Base-by-base conservation (phyloP, 768 basidiomycete genomes). In the Lepiota venenata region DNA sequence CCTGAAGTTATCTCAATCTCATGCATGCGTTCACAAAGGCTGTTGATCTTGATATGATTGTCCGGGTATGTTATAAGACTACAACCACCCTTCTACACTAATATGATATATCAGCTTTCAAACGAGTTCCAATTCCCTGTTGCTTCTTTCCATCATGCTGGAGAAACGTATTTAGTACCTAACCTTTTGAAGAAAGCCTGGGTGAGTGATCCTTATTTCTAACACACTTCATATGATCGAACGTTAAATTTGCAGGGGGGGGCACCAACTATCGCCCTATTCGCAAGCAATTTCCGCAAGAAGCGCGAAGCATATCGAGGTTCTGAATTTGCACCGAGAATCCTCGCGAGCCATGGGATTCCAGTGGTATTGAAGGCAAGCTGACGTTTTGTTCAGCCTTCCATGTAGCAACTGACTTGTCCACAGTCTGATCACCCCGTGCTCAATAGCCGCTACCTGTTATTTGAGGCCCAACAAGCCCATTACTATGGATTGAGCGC, bases 121-220 rank as follows among this genome's bases (percentile, higher is more conserved):
- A 89, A 92, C 66, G 90, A 93, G 58, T 93, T 91, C 73, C 72
- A 88, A 56, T 89, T 89, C 69, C 80, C 84, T 0, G 72, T 91
- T 36, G 81, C 88, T 0, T 84, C 85, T 0, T 82, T 90, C 68
- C 89, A 91, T 60, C 89, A 91, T 59, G 88, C 90, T 1, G 83
- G 84, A 39, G 88, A 91, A 60, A 81, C 89, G 0, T 92, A 87
- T 59, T 83, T 93, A 38, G 88, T 91, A n/a, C 85, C 89, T 2
- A 81, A 83, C 21, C 65, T 88, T 1, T 74, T 93, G 52, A 91
- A 90, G 67, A 75, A 77, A 61, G 78, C 84, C 9, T 93, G 81
- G 69, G 88, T 83, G 61, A 43, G 64, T 36, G 48, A 15, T 10
- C 32, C 16, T 32, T 41, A 27, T 18, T 6, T 11, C 21, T 14